phyloP scores from a whole-genome alignment of 176 grass and related monocot species.

The Bromus sterilis region DNA sequence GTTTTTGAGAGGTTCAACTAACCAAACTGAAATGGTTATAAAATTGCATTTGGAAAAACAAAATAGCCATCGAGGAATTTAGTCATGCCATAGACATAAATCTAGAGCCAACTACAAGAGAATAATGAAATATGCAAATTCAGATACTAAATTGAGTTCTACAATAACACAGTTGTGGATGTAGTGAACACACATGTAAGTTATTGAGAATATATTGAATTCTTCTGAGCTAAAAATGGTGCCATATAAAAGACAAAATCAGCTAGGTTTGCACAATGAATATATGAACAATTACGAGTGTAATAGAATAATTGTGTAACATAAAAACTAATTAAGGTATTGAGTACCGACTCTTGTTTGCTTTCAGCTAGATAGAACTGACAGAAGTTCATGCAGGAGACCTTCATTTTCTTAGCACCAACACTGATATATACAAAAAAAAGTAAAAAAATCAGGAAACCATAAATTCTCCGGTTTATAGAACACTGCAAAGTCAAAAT shows the following conservation, averaged over 20 bases:
- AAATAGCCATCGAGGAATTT: background rate
- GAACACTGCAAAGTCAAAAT: background rate
- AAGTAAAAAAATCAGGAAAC: too few relatives aligned
- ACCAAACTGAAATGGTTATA: background rate
- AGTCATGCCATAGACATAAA: background rate
- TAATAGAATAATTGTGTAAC: background rate
- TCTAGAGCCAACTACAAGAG: background rate
- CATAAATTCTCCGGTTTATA: background rate
- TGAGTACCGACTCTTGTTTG: constrained; percentile 54
- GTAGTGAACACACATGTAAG: background rate
- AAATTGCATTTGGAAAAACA: background rate
- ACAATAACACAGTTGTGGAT: background rate
- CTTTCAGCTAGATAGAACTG: constrained; percentile 26
- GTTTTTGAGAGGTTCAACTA: background rate
- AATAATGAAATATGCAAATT: background rate
- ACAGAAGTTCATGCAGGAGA: too few relatives aligned
- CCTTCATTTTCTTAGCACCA: too few relatives aligned
- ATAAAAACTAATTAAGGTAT: background rate
- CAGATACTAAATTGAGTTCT: background rate
- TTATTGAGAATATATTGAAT: background rate
- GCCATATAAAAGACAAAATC: background rate
- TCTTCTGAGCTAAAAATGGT: background rate
- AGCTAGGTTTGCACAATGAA: background rate
- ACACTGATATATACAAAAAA: too few relatives aligned
- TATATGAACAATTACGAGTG: background rate